Evolutionary conservation across 1,284 basidiomycete species (phyloP), one percentile per base, ranked within the genome.

Genomic region (Ustilago tritici): DNA sequence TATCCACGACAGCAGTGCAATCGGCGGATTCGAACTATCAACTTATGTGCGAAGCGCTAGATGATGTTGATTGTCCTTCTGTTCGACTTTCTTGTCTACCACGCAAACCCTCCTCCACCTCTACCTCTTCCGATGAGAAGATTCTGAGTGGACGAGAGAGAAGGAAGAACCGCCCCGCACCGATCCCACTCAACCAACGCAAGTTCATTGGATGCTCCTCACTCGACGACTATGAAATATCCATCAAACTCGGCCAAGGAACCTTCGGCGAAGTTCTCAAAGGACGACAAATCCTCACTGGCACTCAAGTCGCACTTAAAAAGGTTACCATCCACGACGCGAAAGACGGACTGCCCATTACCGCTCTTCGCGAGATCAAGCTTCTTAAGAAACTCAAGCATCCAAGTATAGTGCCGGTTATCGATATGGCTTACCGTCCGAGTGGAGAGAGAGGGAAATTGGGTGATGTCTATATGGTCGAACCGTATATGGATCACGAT

Each of bases 401-500:
- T 83, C 90, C 91, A 0, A 93, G 92, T 80, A 91, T 99, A 61
- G 92, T 99, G 2, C 90, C 94, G 32, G 91, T 98, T 52, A 87
- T 95, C 63, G 95, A 98, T 86, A 97, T 99, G 92, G 95, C 98
- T 1, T 88, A 89, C 38, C 67, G 70, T 5, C 78, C 81, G 1
- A 59, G 72, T 1, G 61, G 67, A 23, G 81, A 82, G 58, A 56
- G 81, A 14, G 80, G 83, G 54, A 77, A 81, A 66, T 90, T 92
- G 52, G 89, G 95, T 56, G 89, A 89, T 57, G 88, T 90, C 19
- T 98, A 94, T 87, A 98, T 99, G 95, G 95, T 98, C 38, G 98
- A 98, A 85, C 96, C 96, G 0, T 99, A 97, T 87, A 98, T 98
- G 95, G 96, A 98, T 82, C 97, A 99, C 85, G 96, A 99, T 87